These are phyloP conservation scores for Gautieria morchelliformis DNA, from an alignment of 768 basidiomycete genomes.

Conservation along the genomic window DNA sequence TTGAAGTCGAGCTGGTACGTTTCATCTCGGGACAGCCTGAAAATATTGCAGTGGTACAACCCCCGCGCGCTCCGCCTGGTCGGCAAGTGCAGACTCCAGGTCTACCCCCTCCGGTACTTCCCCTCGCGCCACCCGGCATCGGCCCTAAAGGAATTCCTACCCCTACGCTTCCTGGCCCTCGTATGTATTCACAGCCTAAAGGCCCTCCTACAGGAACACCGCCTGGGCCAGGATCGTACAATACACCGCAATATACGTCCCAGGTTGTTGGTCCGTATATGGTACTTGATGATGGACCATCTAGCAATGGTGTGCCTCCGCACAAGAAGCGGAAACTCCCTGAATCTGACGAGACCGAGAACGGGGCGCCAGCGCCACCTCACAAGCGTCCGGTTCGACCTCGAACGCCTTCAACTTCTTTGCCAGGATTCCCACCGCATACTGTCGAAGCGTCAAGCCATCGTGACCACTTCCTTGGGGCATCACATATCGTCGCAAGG, in stretches of 20 bases:
- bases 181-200: neutral
- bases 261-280: neutral
- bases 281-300: neutral
- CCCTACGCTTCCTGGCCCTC: neutral
- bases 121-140: neutral
- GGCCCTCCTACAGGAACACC: neutral
- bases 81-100: neutral
- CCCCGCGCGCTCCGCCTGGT: neutral
- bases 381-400: neutral
- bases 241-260: neutral
- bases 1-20: conserved; percentile 65
- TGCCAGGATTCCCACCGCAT: neutral
- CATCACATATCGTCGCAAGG: neutral
- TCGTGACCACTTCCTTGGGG: neutral
- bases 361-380: neutral
- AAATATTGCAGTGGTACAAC: neutral
- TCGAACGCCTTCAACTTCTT: neutral
- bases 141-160: neutral
- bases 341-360: neutral
- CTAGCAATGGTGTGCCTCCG: neutral
- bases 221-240: neutral
- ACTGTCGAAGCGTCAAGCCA: neutral
- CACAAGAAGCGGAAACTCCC: neutral
- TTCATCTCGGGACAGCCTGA: conserved; percentile 15
- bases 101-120: neutral